These are phyloP conservation scores for Colletotrichum neosansevieriae DNA, from an alignment of 2,329 filamentous ascomycete genomes.

Conservation along the genomic window DNA sequence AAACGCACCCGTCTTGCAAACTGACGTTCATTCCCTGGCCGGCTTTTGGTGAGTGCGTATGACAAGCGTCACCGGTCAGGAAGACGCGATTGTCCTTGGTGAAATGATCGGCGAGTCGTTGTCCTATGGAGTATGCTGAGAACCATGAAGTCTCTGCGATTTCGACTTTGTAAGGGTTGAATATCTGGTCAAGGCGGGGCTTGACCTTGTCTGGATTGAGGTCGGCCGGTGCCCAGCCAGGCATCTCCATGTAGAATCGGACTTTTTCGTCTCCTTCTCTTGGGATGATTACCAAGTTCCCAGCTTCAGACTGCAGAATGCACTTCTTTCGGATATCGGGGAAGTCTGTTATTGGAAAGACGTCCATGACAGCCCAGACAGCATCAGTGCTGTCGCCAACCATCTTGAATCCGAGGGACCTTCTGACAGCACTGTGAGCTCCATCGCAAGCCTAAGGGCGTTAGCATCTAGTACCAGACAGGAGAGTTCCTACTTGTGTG, in stretches of 20 bases:
- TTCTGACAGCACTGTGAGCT: slow-evolving; percentile 64
- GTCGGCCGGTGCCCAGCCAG: slow-evolving; percentile 58
- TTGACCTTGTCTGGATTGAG: slow-evolving; percentile 64
- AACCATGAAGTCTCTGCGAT: slow-evolving; percentile 76
- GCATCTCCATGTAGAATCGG: slow-evolving; percentile 76
- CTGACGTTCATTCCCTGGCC: slow-evolving; percentile 86
- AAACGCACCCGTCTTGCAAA: slow-evolving; percentile 74
- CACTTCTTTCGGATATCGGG: slow-evolving; percentile 71
- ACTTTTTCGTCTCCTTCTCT: slow-evolving; percentile 70
- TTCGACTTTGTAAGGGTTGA: slow-evolving; percentile 70
- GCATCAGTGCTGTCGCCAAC: slow-evolving; percentile 68
- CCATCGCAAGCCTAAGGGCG: slow-evolving; percentile 54
- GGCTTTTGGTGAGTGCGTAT: slow-evolving; percentile 81
- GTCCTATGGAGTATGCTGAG: slow-evolving; percentile 81
- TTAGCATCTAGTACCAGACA: rapidly evolving
- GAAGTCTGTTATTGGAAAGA: slow-evolving; percentile 68
- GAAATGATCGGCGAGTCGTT: slow-evolving; percentile 77
- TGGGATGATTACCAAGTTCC: slow-evolving; percentile 77
- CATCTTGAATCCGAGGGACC: slow-evolving; percentile 67
- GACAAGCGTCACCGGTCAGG: slow-evolving; percentile 80
- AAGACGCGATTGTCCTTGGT: slow-evolving; percentile 78
- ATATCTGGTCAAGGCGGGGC: slow-evolving; percentile 63
- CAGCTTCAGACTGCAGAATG: slow-evolving; percentile 63
- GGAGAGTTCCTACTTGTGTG: background rate
- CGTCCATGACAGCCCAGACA: slow-evolving; percentile 69